These are phyloP conservation scores for Sindora glabra DNA, from an alignment of 306 rosid species.

Conservation along the genomic window DNA sequence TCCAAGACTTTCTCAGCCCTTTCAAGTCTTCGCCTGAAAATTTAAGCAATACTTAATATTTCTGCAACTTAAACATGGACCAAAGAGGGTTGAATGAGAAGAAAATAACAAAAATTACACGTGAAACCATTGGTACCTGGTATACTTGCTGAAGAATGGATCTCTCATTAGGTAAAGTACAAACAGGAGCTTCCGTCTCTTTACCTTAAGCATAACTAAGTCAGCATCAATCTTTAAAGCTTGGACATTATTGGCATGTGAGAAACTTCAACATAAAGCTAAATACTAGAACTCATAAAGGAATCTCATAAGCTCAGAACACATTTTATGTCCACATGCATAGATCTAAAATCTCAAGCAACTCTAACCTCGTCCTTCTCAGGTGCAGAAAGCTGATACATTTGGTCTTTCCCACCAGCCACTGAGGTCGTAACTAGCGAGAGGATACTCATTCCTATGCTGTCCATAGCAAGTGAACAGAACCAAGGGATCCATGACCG, in stretches of 20 bases:
- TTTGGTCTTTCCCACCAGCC: conserved; percentile 28
- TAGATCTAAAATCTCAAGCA: neutral
- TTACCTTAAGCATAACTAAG: conserved; percentile 45
- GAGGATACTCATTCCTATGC: conserved; percentile 49
- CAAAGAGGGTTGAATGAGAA: neutral
- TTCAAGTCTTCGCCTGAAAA: conserved; percentile 65
- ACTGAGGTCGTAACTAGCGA: conserved; percentile 40
- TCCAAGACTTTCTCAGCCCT: conserved; percentile 56
- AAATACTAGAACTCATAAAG: neutral
- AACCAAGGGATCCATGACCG: conserved; percentile 96
- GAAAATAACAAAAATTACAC: neutral
- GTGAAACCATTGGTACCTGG: conserved; percentile 41
- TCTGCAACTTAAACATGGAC: neutral
- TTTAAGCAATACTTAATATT: neutral
- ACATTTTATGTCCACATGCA: neutral
- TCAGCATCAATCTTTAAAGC: conserved; percentile 12
- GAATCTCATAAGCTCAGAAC: neutral
- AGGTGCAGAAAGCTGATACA: conserved; percentile 40
- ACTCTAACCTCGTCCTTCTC: conserved; percentile 84
- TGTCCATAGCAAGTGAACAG: conserved; percentile 63
- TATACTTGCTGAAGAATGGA: conserved; percentile 84
- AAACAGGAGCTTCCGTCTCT: conserved; percentile 66
- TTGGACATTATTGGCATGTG: neutral
- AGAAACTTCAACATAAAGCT: neutral
- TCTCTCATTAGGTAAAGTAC: conserved; percentile 92